These are phyloP conservation scores for Pseudogymnoascus sp. DNA, from an alignment of 2,329 filamentous ascomycete species.

Conservation along the genomic window DNA sequence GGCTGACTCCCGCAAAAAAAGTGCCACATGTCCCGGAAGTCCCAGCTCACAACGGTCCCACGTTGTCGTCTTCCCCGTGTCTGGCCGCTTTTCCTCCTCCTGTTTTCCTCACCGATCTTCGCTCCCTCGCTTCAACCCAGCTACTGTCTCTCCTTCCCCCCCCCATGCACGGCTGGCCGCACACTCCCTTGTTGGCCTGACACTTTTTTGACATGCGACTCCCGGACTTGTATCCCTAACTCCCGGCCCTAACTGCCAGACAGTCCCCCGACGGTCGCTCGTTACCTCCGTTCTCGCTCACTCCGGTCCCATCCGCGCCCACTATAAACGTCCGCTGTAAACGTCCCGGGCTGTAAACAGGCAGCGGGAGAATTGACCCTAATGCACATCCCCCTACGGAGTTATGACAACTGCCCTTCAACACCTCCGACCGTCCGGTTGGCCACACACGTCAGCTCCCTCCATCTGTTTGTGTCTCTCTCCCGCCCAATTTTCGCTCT, in stretches of 20 bases:
- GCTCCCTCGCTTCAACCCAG: background rate
- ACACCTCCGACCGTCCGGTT: slow-evolving; percentile 5
- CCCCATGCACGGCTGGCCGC: background rate
- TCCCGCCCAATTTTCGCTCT: background rate
- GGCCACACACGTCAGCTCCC: slow-evolving; percentile 9
- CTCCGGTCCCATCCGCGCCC: background rate
- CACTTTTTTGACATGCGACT: background rate
- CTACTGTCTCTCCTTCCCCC: background rate
- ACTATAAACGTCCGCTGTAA: background rate
- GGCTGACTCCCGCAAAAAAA: background rate
- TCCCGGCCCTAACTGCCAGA: slow-evolving; percentile 3
- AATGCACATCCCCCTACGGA: background rate
- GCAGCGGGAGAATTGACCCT: background rate
- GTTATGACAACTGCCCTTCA: background rate
- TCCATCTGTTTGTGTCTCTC: background rate
- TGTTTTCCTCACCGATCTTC: background rate
- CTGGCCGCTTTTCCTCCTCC: background rate
- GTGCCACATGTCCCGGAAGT: background rate
- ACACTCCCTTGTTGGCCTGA: background rate
- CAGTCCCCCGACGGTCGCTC: background rate
- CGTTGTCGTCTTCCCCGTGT: background rate
- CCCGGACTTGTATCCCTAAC: slow-evolving; percentile 2
- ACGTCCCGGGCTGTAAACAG: background rate
- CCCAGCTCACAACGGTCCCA: slow-evolving; percentile 3
- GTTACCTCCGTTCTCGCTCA: background rate